A percentile compares a stretch with the other conserved stretches of the same genome.
Conservation (phyloP, 306 rosid genomes). For the Castanea sativa region DNA sequence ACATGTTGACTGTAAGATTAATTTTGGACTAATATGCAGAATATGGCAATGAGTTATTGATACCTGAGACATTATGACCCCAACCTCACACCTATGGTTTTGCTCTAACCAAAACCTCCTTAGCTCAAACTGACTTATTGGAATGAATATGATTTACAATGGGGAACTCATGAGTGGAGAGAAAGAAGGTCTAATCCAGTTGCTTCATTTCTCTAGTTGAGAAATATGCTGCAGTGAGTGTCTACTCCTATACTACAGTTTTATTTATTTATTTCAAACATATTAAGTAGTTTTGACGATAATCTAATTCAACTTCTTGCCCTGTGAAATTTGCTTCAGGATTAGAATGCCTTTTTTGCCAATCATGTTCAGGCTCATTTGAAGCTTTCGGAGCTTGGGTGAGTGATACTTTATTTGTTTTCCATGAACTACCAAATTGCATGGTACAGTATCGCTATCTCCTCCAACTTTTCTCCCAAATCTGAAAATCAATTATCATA, state of each 20-base stretch:
- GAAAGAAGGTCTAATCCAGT: slow-evolving; percentile 42
- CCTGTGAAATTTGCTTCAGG: slow-evolving; percentile 18
- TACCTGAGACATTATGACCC: too few relatives aligned
- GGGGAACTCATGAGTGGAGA: slow-evolving; percentile 43
- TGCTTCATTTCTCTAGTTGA: slow-evolving; percentile 56
- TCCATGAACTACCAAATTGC: not conserved
- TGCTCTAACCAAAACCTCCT: too few relatives aligned
- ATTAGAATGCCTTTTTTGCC: slow-evolving; percentile 45
- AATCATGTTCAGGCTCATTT: slow-evolving; percentile 47
- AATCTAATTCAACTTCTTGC: not conserved
- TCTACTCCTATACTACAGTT: not conserved
- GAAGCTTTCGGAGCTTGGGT: slow-evolving; percentile 59
- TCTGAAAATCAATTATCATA: not conserved
- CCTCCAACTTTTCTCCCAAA: not conserved
- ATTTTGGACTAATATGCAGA: too few relatives aligned
- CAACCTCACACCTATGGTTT: too few relatives aligned
- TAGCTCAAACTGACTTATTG: too few relatives aligned
- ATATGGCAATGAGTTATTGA: too few relatives aligned
- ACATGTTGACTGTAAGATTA: too few relatives aligned
- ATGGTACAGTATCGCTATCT: not conserved
- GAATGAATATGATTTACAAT: too few relatives aligned
- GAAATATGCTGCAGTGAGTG: slow-evolving; percentile 47
- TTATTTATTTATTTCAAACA: not conserved
- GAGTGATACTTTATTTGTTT: slow-evolving; percentile 10
- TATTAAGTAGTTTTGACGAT: not conserved